Base-by-base conservation (phyloP, 2,329 filamentous ascomycete species). In the Fusarium sp. region DNA sequence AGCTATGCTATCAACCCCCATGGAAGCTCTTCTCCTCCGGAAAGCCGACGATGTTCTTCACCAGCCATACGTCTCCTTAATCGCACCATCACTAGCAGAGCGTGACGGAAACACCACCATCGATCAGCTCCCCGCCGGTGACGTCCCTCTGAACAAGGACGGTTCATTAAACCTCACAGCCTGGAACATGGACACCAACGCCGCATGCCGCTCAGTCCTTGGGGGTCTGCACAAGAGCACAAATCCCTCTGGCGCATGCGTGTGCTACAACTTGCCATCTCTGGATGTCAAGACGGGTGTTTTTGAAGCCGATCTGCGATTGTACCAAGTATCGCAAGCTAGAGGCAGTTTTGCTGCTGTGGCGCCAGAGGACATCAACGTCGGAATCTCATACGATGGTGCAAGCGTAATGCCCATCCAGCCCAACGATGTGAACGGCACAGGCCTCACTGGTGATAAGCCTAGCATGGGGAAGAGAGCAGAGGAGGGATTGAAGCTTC, bases 251-350 rank as follows among this genome's bases (percentile, higher is more conserved):
- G 93, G 93, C 50, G 87, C 93, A 47, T 90, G 90, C 60, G 87
- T 92, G 47, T 96, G 93, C 84, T 96, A 95, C 81, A 96, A 96
- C 76, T 79, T 96, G 24, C 89, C 90, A 0, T 87, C 87, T 39
- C 84, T 93, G 58, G 86, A 95, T 79, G 87, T 86, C 71, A 78
- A 78, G 6, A 89, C 86, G 1, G 92, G 92, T 30, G 81, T 88
- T 17, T 96, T 96, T 76, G 87, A 92, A 78, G 92, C 92, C 30
- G 92, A 96, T 75, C 78, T 96, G 50, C 85, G 92, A 54, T 81
- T 96, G 62, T 96, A 89, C 80, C 89, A 90, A 77, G 80, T 94
- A 46, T 89, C 88, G 7, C 78, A 84, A 1, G 84, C 91, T 1
- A 83, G 80, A 6, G 87, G 82, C 32, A 77, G 75, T 6, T 90